Evolutionary conservation across 345 rosid species (phyloP), one percentile per base, ranked within the genome.

Genomic region (Raphanus raphanistrum): DNA sequence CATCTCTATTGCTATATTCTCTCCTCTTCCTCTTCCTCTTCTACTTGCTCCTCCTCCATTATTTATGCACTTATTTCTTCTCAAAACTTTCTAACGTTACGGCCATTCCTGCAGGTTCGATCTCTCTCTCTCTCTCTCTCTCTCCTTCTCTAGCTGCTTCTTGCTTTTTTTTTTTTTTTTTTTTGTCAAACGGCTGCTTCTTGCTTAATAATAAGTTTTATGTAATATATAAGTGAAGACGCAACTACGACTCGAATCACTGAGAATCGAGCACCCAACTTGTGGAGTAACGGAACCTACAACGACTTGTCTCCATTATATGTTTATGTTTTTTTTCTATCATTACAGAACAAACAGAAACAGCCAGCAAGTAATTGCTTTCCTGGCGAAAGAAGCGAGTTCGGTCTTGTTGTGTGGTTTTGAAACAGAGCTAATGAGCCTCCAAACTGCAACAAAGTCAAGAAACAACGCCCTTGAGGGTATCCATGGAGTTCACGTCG

Each of bases 401-500:
- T 77, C 8, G 61, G 43, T 70, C 41, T 33, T 13, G 43, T 41
- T 33, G 32, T 66, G 55, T 68, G 38, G 69, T 32, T 52, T 72
- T 17, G 68, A 54, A 38, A 7, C 71, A 66, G 68, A 74, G 63
- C 79, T 72, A 69, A 90, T 92, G 98, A 72, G 89, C 82, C 85
- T 78, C 15, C 81, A 81, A 82, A 77, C 72, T 61, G 74, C 75
- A 73, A 73, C 73, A 29, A 77, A 79, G 62, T 21, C 87, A 16
- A 85, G 89, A 21, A 21, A 21, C 69, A 90, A 79, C 65, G 85
- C 88, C 85, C 84, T 95, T 21, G 90, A 91, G 68, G 86, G 92
- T 80, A 83, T 92, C 54, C 94, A 85, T 75, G 96, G 98, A 27
- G 84, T 95, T 55, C 97, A 84, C 71, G 88, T 92, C 17, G 76